phyloP scores from a whole-genome alignment of 345 rosid genomes.

The Geranium rotundifolium region DNA sequence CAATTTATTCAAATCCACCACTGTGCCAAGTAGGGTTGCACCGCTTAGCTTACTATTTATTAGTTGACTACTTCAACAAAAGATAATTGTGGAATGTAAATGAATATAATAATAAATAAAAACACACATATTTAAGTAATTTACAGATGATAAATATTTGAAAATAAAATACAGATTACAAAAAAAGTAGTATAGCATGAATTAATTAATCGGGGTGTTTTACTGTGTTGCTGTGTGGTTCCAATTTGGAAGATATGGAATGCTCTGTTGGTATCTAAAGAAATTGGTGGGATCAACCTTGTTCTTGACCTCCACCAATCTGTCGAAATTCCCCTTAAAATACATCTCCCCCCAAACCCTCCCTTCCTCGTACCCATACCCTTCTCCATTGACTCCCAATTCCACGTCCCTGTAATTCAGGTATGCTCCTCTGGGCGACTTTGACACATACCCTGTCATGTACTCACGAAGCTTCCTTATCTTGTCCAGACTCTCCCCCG shows the following conservation, averaged over 20 bases:
- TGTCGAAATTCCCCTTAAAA: not conserved
- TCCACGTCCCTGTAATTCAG: not conserved
- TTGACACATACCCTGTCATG: not conserved
- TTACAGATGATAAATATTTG: too few relatives aligned
- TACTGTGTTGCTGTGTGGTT: too few relatives aligned
- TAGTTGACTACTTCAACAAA: too few relatives aligned
- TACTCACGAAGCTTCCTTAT: not conserved
- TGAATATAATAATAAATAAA: too few relatives aligned
- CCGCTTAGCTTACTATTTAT: too few relatives aligned
- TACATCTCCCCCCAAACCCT: not conserved
- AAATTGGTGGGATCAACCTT: not conserved
- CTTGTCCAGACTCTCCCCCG: not conserved
- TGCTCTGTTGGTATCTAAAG: constrained; percentile 4
- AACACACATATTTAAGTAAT: too few relatives aligned
- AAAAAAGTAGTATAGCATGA: too few relatives aligned
- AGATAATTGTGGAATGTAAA: too few relatives aligned
- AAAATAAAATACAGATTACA: too few relatives aligned
- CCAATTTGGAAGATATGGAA: constrained; percentile 2
- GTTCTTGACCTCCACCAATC: not conserved
- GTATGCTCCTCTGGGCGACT: not conserved
- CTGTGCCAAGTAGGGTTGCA: too few relatives aligned
- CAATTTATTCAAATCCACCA: too few relatives aligned
- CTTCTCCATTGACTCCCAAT: not conserved
- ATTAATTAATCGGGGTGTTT: too few relatives aligned
- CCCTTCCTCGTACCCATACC: not conserved